A percentile compares a stretch with the other conserved stretches of the same genome.
phyloP scores from a whole-genome alignment of 2,329 filamentous ascomycete species.

The Venturiaceae sp. region DNA sequence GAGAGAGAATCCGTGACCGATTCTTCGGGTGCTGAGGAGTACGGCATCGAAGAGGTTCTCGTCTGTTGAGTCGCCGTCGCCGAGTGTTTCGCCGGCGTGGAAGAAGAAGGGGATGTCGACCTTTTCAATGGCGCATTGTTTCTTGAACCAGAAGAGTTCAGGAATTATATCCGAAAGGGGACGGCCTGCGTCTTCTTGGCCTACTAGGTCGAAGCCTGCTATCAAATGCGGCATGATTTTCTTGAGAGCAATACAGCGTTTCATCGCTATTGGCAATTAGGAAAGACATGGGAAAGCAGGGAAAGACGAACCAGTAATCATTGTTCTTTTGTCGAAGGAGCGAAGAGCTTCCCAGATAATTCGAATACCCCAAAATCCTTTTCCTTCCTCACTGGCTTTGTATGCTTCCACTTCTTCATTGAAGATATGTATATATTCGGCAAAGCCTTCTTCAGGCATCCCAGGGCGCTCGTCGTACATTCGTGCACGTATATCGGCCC shows the following conservation, averaged over 20 bases:
- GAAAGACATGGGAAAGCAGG: background rate
- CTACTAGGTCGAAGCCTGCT: conserved; percentile 82
- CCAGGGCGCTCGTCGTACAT: conserved; percentile 60
- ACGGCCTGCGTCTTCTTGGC: conserved; percentile 69
- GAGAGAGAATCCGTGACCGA: conserved; percentile 81
- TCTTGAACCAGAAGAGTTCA: conserved; percentile 88
- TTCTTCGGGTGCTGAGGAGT: conserved; percentile 74
- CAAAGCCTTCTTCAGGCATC: conserved; percentile 57
- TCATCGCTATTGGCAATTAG: conserved; percentile 48
- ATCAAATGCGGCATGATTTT: conserved; percentile 68
- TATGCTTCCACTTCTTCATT: conserved; percentile 72
- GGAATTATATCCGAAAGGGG: conserved; percentile 69
- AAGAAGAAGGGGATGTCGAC: conserved; percentile 91
- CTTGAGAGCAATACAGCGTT: conserved; percentile 77
- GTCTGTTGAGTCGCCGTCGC: conserved; percentile 67
- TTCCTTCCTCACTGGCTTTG: conserved; percentile 58
- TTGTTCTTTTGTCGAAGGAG: conserved; percentile 48
- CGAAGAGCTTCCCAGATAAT: conserved; percentile 79
- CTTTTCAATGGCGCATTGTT: conserved; percentile 66
- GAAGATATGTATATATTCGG: conserved; percentile 61
- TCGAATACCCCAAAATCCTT: conserved; percentile 72
- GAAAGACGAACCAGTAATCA: conserved; percentile 50
- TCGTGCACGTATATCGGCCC: conserved; percentile 73
- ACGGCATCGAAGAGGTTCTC: conserved; percentile 84
- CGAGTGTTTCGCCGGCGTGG: conserved; percentile 83